These are phyloP conservation scores for Mollisiaceae sp. DNA, from an alignment of 2,329 filamentous ascomycete species.

Conservation along the genomic window DNA sequence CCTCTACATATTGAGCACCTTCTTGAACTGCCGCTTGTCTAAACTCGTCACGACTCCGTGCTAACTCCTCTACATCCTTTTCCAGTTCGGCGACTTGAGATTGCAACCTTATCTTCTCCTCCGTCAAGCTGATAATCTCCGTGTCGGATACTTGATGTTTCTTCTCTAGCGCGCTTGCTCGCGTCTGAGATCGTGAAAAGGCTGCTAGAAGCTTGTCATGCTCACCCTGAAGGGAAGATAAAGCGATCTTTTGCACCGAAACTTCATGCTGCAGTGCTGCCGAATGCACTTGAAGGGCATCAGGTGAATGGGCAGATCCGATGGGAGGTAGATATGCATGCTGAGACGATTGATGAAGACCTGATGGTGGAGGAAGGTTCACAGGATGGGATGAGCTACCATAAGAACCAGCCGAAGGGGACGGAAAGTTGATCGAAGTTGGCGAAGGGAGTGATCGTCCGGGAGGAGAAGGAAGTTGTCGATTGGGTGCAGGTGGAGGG, in stretches of 20 bases:
- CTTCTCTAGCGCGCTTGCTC: slow-evolving; percentile 55
- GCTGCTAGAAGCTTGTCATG: slow-evolving; percentile 58
- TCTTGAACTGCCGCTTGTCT: slow-evolving; percentile 42
- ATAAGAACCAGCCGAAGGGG: slow-evolving; percentile 37
- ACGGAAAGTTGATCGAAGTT: slow-evolving; percentile 38
- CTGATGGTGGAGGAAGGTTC: slow-evolving; percentile 30
- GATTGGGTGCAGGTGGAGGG: slow-evolving; percentile 37
- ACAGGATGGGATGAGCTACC: slow-evolving; percentile 27
- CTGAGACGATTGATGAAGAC: slow-evolving; percentile 27
- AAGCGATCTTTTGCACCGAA: slow-evolving; percentile 56
- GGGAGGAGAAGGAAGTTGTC: slow-evolving; percentile 42
- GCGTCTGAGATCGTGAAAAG: slow-evolving; percentile 54
- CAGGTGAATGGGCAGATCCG: slow-evolving; percentile 29
- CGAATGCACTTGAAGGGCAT: slow-evolving; percentile 40
- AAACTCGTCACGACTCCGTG: slow-evolving; percentile 53
- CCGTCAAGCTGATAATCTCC: slow-evolving; percentile 56
- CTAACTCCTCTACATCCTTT: slow-evolving; percentile 53
- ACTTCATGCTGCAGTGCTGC: slow-evolving; percentile 56
- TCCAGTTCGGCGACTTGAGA: slow-evolving; percentile 54
- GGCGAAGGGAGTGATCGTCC: slow-evolving; percentile 40
- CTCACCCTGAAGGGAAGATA: slow-evolving; percentile 59
- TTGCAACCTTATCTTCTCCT: slow-evolving; percentile 55
- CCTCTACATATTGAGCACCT: slow-evolving; percentile 42
- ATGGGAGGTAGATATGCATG: slow-evolving; percentile 37
- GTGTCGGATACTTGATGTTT: slow-evolving; percentile 56